Base-by-base conservation (phyloP, 2,329 filamentous ascomycete genomes). In the Hypoxylon sp. region DNA sequence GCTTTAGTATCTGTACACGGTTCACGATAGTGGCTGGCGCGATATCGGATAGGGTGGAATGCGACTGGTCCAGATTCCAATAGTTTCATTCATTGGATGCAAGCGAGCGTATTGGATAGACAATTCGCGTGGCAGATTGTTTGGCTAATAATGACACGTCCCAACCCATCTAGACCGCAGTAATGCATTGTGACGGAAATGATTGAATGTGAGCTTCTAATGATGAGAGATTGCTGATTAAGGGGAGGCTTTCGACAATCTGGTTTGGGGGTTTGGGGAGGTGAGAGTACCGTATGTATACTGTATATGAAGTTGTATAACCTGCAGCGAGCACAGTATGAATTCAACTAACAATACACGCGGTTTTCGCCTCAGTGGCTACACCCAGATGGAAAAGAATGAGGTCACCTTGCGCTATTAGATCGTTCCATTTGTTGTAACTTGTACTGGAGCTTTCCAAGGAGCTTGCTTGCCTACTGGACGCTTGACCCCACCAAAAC, bases 391-490 rank as follows among this genome's bases (percentile, higher is more conserved):
- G 39, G 19, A 67, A 69, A 21, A 44, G n/a, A 4, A 75, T 73
- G 71, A 75, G 64, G 58, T 75, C 72, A 75, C 67, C 39, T 65
- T 66, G 32, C 57, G 55, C 55, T 63, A 48, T 56, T 62, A 70
- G 62, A 68, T 68, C 57, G 58, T 67, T 61, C 52, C 62, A 61
- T 56, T 64, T 29, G 57, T 42, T 56, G 52, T 56, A 58, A 47
- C 39, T 21, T 17, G 19, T n/a, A 46, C 42, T 42, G 27, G 32
- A 44, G 44, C 37, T 55, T 29, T 24, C 15, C 31, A 29, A 31
- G 52, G 55, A 57, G 37, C 62, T 55, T 53, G 55, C 58, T 59
- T 63, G 31, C 54, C 17, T 42, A 42, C 35, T 37, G n/a, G 13
- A n/a, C 35, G 32, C 11, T n/a, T 13, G 47, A 64, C 56, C 65